Evolutionary conservation across 768 basidiomycete species (phyloP).

Genomic region (Stropharia rugosoannulata): DNA sequence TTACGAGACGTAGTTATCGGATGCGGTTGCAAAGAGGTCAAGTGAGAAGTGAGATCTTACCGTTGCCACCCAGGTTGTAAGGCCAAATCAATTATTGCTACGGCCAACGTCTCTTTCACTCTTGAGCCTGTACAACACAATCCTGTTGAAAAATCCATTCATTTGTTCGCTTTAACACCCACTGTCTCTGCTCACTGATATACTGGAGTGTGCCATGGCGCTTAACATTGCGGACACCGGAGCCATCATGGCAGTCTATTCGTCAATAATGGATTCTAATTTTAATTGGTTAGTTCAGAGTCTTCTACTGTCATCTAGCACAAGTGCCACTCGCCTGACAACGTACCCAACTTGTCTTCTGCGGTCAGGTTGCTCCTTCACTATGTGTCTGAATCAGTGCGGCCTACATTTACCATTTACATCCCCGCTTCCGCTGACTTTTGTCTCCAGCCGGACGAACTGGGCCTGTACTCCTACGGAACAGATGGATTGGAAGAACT

Average conservation of each 20-base stretch:
- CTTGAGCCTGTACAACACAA: not conserved
- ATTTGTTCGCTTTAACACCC: not conserved
- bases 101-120: not conserved
- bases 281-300: constrained; percentile 25
- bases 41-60: too few relatives aligned
- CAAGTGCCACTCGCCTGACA: not conserved
- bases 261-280: constrained; percentile 24
- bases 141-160: not conserved
- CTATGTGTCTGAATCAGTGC: constrained; percentile 26
- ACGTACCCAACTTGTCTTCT: not conserved
- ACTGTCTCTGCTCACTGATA: not conserved
- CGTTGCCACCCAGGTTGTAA: too few relatives aligned
- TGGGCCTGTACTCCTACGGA: constrained; percentile 40
- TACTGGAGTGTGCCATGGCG: constrained; percentile 21
- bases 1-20: too few relatives aligned
- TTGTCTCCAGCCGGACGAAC: constrained; percentile 32
- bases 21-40: too few relatives aligned
- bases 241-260: constrained; percentile 27
- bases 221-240: constrained; percentile 25
- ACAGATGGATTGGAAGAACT: constrained; percentile 42
- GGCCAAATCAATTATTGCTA: not conserved
- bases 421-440: constrained; percentile 5
- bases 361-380: constrained; percentile 22
- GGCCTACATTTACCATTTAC: constrained; percentile 4
- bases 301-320: not conserved